Percentiles rank a stretch among this genome's conserved stretches.
Evolutionary conservation across 352 stramenopile genomes (phyloP).

Genomic region (Phytopythium sindhum): DNA sequence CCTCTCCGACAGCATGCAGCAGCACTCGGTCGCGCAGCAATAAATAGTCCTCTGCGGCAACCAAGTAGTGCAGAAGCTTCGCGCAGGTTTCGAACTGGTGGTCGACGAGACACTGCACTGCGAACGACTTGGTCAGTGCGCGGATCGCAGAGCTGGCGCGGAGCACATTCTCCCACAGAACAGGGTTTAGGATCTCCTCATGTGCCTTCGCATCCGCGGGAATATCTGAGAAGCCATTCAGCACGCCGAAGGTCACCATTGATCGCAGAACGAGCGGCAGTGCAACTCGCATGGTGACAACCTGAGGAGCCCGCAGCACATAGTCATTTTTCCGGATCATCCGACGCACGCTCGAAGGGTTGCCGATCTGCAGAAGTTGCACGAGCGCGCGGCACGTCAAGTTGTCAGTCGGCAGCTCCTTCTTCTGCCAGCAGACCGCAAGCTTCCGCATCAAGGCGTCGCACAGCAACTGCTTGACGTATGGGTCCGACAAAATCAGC

Average conservation of each 20-base stretch:
- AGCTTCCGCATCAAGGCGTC: slow-evolving; percentile 71
- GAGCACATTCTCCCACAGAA: slow-evolving; percentile 72
- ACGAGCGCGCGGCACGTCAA: slow-evolving; percentile 73
- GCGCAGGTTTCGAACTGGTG: slow-evolving; percentile 49
- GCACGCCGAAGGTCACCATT: slow-evolving; percentile 49
- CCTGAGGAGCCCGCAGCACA: slow-evolving; percentile 70
- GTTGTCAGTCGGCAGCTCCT: slow-evolving; percentile 80
- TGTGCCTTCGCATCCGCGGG: slow-evolving; percentile 37
- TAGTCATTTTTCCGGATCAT: slow-evolving; percentile 87
- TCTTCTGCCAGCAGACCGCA: slow-evolving; percentile 48
- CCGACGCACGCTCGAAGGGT: slow-evolving; percentile 67
- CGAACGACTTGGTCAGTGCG: slow-evolving; percentile 60
- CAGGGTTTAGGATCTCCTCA: slow-evolving; percentile 38
- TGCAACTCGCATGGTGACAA: slow-evolving; percentile 78
- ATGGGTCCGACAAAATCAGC: slow-evolving; percentile 70
- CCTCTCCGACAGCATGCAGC: slow-evolving; percentile 65
- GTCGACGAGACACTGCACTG: slow-evolving; percentile 64
- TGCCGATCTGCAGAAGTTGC: slow-evolving; percentile 82
- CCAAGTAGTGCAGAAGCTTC: slow-evolving; percentile 51
- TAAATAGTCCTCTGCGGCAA: slow-evolving; percentile 60
- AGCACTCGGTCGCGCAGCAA: slow-evolving; percentile 69
- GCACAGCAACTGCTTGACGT: slow-evolving; percentile 78
- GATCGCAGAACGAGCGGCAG: slow-evolving; percentile 64
- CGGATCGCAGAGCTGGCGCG: slow-evolving; percentile 70
- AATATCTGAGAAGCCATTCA: slow-evolving; percentile 7